Percentiles rank a stretch among this genome's conserved stretches.
These are phyloP conservation scores for Endotrypanum monterogeii DNA, from an alignment of 208 protist species.

Conservation along the genomic window DNA sequence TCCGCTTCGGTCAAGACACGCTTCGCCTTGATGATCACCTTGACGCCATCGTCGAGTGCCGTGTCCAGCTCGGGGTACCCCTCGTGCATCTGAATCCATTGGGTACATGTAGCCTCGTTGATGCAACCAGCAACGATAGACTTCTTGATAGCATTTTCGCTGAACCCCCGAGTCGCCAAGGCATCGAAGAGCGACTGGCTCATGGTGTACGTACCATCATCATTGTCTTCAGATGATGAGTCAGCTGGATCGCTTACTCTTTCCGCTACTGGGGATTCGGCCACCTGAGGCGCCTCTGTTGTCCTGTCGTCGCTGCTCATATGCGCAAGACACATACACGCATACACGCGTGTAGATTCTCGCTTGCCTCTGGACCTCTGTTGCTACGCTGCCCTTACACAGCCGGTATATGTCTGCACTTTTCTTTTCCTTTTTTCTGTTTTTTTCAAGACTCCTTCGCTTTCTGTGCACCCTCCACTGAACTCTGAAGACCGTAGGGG, in stretches of 20 bases:
- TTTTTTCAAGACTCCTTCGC: neutral
- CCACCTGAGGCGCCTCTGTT: neutral
- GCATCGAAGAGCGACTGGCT: conserved; percentile 55
- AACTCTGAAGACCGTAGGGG: neutral
- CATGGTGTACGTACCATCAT: conserved; percentile 47
- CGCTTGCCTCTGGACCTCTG: neutral
- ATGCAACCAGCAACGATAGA: conserved; percentile 84
- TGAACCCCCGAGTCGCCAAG: conserved; percentile 61
- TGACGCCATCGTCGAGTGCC: conserved; percentile 63
- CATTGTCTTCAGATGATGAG: conserved; percentile 14
- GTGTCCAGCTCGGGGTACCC: conserved; percentile 85
- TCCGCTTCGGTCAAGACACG: conserved; percentile 75
- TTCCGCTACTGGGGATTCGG: neutral
- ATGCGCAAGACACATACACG: neutral
- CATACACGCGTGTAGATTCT: too few relatives aligned
- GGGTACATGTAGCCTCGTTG: conserved; percentile 71
- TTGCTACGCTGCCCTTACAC: neutral
- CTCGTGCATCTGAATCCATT: conserved; percentile 88
- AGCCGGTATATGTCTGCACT: neutral
- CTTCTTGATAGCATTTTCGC: conserved; percentile 90
- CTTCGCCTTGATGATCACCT: conserved; percentile 66
- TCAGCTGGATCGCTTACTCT: too few relatives aligned
- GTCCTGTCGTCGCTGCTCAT: neutral
- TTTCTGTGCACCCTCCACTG: neutral
- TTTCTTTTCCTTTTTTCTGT: neutral